Conservation (phyloP, 2,329 filamentous ascomycete species). For the Remersonia thermophila region DNA sequence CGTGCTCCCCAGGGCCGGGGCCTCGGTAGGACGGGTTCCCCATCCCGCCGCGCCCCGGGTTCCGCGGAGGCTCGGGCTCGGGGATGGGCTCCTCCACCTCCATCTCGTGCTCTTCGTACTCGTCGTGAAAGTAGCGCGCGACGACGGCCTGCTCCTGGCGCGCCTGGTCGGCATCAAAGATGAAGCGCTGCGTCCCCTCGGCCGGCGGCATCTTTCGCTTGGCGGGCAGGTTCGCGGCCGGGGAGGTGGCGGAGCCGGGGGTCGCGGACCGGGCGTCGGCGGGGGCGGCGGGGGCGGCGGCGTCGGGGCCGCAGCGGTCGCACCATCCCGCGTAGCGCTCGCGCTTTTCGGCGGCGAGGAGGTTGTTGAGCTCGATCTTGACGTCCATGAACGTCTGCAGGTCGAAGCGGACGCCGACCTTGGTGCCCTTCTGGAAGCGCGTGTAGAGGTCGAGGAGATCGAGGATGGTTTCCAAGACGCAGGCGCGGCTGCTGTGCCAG, state of each 20-base stretch:
- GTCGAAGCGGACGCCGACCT: slow-evolving; percentile 59
- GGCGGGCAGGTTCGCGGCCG: slow-evolving; percentile 25
- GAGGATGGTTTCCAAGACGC: slow-evolving; percentile 64
- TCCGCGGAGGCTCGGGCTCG: slow-evolving; percentile 18
- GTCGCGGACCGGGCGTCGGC: slow-evolving; percentile 18
- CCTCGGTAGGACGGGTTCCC: too few species aligned
- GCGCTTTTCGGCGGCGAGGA: slow-evolving; percentile 51
- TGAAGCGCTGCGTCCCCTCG: slow-evolving; percentile 77
- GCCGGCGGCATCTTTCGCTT: slow-evolving; percentile 34
- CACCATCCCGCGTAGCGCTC: slow-evolving; percentile 54
- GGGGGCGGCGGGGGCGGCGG: background rate
- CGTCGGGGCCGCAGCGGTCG: slow-evolving; percentile 27
- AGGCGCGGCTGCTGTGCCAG: slow-evolving; percentile 33
- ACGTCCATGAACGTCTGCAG: slow-evolving; percentile 73
- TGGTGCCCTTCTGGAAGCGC: slow-evolving; percentile 63
- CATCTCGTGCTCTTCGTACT: slow-evolving; percentile 64
- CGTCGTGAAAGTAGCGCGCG: slow-evolving; percentile 55
- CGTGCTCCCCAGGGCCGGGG: too few species aligned
- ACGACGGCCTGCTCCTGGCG: slow-evolving; percentile 57
- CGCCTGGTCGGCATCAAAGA: slow-evolving; percentile 70
- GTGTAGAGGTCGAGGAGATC: slow-evolving; percentile 90
- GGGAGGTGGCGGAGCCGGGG: slow-evolving; percentile 27
- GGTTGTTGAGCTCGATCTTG: slow-evolving; percentile 76
- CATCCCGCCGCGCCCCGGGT: too few species aligned
- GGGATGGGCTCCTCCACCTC: slow-evolving; percentile 58